phyloP scores from a whole-genome alignment of 78 protist species.

The Dictyostelium capitatum region DNA sequence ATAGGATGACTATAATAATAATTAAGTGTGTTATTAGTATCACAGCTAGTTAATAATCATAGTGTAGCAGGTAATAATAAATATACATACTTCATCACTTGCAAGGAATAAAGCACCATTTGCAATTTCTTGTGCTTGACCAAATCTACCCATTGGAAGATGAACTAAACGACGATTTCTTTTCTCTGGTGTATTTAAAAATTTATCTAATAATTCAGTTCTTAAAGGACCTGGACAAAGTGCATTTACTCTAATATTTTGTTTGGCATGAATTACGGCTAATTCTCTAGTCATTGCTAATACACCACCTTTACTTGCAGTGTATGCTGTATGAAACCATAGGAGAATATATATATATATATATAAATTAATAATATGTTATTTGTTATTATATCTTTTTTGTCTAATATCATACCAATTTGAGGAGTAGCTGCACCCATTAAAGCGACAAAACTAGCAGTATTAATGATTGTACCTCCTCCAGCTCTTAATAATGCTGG shows the following conservation, averaged over 20 bases:
- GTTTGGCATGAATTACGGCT: slow-evolving; percentile 89
- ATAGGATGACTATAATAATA: slow-evolving; percentile 64
- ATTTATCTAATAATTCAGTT: slow-evolving; percentile 81
- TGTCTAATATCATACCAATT: slow-evolving; percentile 8
- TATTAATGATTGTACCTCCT: slow-evolving; percentile 93
- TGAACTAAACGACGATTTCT: slow-evolving; percentile 90
- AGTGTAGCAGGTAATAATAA: neutral
- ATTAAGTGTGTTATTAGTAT: neutral
- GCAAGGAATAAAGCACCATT: slow-evolving; percentile 89
- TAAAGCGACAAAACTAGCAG: slow-evolving; percentile 92
- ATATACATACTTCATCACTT: slow-evolving; percentile 77
- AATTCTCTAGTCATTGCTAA: slow-evolving; percentile 90
- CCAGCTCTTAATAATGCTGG: slow-evolving; percentile 91
- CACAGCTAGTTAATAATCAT: neutral
- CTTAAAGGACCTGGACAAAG: slow-evolving; percentile 92
- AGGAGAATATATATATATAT: neutral
- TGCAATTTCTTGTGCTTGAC: slow-evolving; percentile 89
- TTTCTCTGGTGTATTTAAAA: slow-evolving; percentile 89
- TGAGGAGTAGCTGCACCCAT: slow-evolving; percentile 94
- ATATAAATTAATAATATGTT: neutral
- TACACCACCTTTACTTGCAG: slow-evolving; percentile 93
- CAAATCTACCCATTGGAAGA: slow-evolving; percentile 92
- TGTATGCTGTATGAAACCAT: slow-evolving; percentile 73
- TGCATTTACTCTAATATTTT: slow-evolving; percentile 89
- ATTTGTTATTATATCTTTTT: neutral